These are phyloP conservation scores for Phytophthora ramorum DNA, from an alignment of 352 stramenopile species.

Conservation along the genomic window DNA sequence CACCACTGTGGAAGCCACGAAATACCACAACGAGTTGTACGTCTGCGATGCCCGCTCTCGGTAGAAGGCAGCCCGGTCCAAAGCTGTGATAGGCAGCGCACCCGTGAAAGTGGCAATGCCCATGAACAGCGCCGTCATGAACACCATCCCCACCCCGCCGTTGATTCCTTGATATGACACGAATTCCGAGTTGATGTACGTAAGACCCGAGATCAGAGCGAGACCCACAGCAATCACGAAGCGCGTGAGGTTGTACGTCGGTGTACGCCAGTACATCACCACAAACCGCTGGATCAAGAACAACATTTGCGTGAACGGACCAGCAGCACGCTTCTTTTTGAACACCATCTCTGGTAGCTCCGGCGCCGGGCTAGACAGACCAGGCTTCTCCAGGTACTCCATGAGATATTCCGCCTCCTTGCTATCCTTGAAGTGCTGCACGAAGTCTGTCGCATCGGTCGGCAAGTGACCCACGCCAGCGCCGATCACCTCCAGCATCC, in stretches of 20 bases:
- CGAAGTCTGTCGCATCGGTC: slow-evolving; percentile 43
- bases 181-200: neutral
- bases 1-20: slow-evolving; percentile 71
- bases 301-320: slow-evolving; percentile 31
- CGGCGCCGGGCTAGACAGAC: slow-evolving; percentile 17
- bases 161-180: slow-evolving; percentile 27
- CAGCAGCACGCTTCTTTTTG: slow-evolving; percentile 40
- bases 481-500: slow-evolving; percentile 47
- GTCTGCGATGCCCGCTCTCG: slow-evolving; percentile 88
- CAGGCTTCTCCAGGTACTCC: slow-evolving; percentile 22
- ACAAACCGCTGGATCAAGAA: slow-evolving; percentile 35
- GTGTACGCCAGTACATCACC: slow-evolving; percentile 67
- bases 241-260: slow-evolving; percentile 85
- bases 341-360: slow-evolving; percentile 40
- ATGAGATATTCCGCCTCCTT: slow-evolving; percentile 28
- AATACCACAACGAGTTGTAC: slow-evolving; percentile 81
- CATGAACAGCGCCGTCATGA: slow-evolving; percentile 74
- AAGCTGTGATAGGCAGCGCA: slow-evolving; percentile 65
- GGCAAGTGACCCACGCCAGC: slow-evolving; percentile 31
- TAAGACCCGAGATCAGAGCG: slow-evolving; percentile 15
- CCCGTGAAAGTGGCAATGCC: slow-evolving; percentile 68
- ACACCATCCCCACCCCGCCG: slow-evolving; percentile 75
- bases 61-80: slow-evolving; percentile 38
- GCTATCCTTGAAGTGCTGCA: slow-evolving; percentile 45
- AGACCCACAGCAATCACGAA: slow-evolving; percentile 65